These are phyloP conservation scores for Bryoerythrophyllum caledonicum DNA, from an alignment of 225 moss, liverwort and hornwort species.

Conservation along the genomic window DNA sequence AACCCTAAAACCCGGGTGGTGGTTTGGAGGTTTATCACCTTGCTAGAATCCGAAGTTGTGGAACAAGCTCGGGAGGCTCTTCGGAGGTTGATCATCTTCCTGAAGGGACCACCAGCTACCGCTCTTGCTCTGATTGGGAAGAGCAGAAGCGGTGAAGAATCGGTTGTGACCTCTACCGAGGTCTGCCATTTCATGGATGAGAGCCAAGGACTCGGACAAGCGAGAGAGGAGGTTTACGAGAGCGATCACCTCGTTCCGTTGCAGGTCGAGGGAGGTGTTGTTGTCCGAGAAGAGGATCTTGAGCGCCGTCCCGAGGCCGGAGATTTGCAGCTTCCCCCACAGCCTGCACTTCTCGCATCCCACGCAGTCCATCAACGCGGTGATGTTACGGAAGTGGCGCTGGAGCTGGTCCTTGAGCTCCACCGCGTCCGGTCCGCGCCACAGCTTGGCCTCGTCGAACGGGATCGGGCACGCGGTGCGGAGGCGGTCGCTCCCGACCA, in stretches of 20 bases:
- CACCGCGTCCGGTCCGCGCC: slow-evolving; percentile 74
- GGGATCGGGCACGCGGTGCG: slow-evolving; percentile 82
- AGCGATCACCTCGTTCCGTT: slow-evolving; percentile 93
- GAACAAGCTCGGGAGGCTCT: slow-evolving; percentile 60
- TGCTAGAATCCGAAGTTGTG: slow-evolving; percentile 52
- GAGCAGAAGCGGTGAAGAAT: slow-evolving; percentile 19
- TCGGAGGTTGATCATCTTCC: slow-evolving; percentile 41
- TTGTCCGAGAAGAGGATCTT: slow-evolving; percentile 78
- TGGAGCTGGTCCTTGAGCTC: slow-evolving; percentile 76
- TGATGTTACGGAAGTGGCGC: slow-evolving; percentile 87
- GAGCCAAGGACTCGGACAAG: slow-evolving; percentile 84
- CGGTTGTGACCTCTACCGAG: slow-evolving; percentile 31
- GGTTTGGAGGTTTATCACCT: too few relatives aligned
- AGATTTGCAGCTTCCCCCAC: slow-evolving; percentile 95
- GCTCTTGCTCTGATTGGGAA: slow-evolving; percentile 47
- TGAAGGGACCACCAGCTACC: slow-evolving; percentile 47
- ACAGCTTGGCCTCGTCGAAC: slow-evolving; percentile 89
- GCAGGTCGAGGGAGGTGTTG: slow-evolving; percentile 56
- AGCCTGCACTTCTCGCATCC: slow-evolving; percentile 98
- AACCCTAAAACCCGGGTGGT: too few relatives aligned
- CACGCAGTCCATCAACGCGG: slow-evolving; percentile 93
- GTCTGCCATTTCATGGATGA: slow-evolving; percentile 76
- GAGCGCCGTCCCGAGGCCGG: slow-evolving; percentile 84
- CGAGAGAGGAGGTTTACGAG: slow-evolving; percentile 77
- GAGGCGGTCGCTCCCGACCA: slow-evolving; percentile 72